Percentiles rank a stretch among this genome's conserved stretches.
These are phyloP conservation scores for Oenanthe sinensis DNA, from an alignment of 129 eudicot species.

Conservation along the genomic window DNA sequence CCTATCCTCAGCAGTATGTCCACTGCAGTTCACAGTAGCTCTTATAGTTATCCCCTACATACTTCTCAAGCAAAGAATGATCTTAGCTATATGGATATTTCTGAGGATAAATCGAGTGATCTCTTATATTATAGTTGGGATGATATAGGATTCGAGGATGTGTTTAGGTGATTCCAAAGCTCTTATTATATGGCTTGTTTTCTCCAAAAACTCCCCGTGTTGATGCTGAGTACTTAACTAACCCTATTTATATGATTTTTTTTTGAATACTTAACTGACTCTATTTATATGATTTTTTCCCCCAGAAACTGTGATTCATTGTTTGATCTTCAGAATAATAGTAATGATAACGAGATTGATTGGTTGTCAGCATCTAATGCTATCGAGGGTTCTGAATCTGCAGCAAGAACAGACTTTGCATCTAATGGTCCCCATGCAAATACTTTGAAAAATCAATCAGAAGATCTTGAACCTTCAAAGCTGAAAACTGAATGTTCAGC, in stretches of 20 bases:
- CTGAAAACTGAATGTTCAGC: constrained; percentile 17
- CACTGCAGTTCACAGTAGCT: constrained; percentile 35
- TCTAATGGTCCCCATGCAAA: constrained; percentile 39
- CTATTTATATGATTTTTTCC: constrained; percentile 7
- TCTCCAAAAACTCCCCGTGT: not conserved
- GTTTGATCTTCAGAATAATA: constrained; percentile 44
- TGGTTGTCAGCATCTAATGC: constrained; percentile 67
- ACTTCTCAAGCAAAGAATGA: constrained; percentile 39
- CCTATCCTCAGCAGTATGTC: constrained; percentile 29
- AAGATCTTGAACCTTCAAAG: constrained; percentile 21
- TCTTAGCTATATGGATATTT: constrained; percentile 38
- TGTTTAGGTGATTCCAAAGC: constrained; percentile 50
- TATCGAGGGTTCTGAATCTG: constrained; percentile 48
- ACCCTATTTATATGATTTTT: constrained; percentile 4
- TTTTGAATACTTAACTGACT: not conserved
- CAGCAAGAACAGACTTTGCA: constrained; percentile 33
- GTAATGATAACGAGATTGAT: constrained; percentile 51
- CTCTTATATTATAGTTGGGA: constrained; percentile 65
- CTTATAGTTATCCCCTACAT: constrained; percentile 37
- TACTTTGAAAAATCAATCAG: constrained; percentile 25
- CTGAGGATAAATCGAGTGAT: constrained; percentile 52
- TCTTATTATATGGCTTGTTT: not conserved
- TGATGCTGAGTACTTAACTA: not conserved
- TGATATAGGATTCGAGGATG: constrained; percentile 81
- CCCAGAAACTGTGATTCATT: constrained; percentile 89